Conservation (phyloP, 805 yeast genomes). For the Candida piceae region DNA sequence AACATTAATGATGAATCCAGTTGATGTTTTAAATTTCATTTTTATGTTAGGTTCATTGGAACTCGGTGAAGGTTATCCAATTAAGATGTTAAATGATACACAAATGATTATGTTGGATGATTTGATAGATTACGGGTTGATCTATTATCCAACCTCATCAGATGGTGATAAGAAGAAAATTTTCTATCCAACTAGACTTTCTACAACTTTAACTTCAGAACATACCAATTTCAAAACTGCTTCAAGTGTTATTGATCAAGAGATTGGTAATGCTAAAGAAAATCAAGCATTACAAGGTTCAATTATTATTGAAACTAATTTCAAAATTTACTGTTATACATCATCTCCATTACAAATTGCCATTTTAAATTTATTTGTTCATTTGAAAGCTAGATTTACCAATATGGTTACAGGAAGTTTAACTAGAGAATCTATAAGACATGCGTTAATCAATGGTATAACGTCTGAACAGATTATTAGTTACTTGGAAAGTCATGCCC, state of each 20-base stretch:
- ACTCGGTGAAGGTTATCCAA: slow-evolving; percentile 79
- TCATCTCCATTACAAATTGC: slow-evolving; percentile 94
- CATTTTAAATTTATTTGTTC: slow-evolving; percentile 81
- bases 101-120: slow-evolving; percentile 86
- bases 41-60: slow-evolving; percentile 92
- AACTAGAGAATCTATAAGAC: slow-evolving; percentile 85
- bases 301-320: slow-evolving; percentile 87
- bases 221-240: slow-evolving; percentile 67
- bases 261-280: slow-evolving; percentile 37
- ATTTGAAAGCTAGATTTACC: slow-evolving; percentile 75
- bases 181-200: slow-evolving; percentile 87
- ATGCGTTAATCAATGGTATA: slow-evolving; percentile 82
- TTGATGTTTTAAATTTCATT: slow-evolving; percentile 88
- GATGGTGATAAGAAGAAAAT: slow-evolving; percentile 37
- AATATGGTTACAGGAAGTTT: slow-evolving; percentile 92
- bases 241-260: slow-evolving; percentile 68
- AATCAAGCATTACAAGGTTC: slow-evolving; percentile 45
- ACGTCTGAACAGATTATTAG: slow-evolving; percentile 92
- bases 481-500: slow-evolving; percentile 88
- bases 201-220: slow-evolving; percentile 87
- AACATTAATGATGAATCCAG: slow-evolving; percentile 86
- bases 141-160: slow-evolving; percentile 40
- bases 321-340: slow-evolving; percentile 87
- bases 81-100: slow-evolving; percentile 65
- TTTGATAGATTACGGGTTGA: slow-evolving; percentile 84